phyloP scores from a whole-genome alignment of 2,329 filamentous ascomycete species.

The Helminthosporium solani region DNA sequence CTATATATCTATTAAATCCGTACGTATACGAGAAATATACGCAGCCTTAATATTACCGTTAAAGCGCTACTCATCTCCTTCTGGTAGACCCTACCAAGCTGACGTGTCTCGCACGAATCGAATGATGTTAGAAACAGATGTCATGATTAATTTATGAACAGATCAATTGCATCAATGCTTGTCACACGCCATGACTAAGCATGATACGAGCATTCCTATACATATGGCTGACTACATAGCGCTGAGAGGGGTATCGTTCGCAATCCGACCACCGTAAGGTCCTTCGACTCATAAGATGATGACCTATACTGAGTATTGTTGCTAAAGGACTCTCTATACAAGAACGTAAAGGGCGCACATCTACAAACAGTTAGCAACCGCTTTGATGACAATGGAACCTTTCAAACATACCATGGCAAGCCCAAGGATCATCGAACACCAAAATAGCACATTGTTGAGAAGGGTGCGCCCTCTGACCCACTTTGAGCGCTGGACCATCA shows the following conservation, averaged over 20 bases:
- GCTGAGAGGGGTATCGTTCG: constrained; percentile 11
- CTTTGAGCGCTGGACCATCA: constrained; percentile 81
- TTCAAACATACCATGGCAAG: constrained; percentile 70
- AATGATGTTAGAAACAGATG: no score
- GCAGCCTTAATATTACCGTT: no score
- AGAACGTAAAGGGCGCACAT: constrained; percentile 46
- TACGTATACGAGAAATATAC: not conserved
- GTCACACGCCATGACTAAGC: no score
- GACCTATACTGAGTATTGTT: constrained; percentile 1
- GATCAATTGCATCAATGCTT: no score
- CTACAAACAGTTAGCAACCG: constrained; percentile 19
- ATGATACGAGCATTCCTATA: no score
- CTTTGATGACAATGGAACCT: not conserved
- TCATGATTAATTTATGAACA: not conserved
- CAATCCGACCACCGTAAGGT: not conserved
- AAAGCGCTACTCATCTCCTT: no score
- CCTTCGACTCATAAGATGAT: not conserved
- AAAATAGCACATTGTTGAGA: constrained; percentile 76
- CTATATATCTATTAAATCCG: no score
- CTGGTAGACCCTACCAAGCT: no score
- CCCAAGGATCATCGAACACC: constrained; percentile 88
- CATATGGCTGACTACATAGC: no score
- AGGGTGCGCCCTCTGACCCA: constrained; percentile 74
- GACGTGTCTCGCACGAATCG: no score
- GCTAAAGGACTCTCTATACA: constrained; percentile 20